Conservation (phyloP, 345 rosid species). For the Salix suchowensis region DNA sequence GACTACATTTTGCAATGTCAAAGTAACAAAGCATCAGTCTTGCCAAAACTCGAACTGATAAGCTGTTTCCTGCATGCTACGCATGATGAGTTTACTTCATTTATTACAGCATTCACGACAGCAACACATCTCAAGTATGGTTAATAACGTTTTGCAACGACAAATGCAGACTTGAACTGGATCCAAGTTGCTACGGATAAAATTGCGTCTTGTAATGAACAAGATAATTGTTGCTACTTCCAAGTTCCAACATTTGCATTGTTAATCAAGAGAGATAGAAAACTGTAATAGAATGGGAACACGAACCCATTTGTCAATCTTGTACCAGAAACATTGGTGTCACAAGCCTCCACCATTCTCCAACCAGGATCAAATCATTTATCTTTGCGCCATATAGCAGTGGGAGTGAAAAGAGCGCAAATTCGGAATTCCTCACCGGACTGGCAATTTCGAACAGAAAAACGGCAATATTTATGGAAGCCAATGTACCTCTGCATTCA, state of each 20-base stretch:
- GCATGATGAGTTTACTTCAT: neutral
- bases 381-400: slow-evolving; percentile 81
- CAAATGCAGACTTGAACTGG: too few relatives aligned
- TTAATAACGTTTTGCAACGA: too few relatives aligned
- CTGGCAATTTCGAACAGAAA: slow-evolving; percentile 75
- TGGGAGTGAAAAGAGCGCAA: slow-evolving; percentile 66
- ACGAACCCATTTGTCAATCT: slow-evolving; percentile 79
- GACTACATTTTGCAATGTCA: neutral
- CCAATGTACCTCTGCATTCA: slow-evolving; percentile 57
- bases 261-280: neutral
- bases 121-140: too few relatives aligned
- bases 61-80: neutral
- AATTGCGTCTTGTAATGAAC: too few relatives aligned
- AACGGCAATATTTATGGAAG: slow-evolving; percentile 72
- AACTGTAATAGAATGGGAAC: slow-evolving; percentile 43
- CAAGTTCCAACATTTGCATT: neutral
- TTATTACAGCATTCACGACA: too few relatives aligned
- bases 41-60: neutral
- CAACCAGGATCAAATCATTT: slow-evolving; percentile 69
- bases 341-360: slow-evolving; percentile 98
- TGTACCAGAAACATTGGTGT: slow-evolving; percentile 99
- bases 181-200: too few relatives aligned
- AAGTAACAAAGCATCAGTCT: neutral
- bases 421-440: slow-evolving; percentile 60
- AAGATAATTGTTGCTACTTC: too few relatives aligned